Evolutionary conservation across 192 early-diverging fungal genomes (phyloP), one percentile per base, ranked within the genome.

Genomic region (Fimicolochytrium jonesii): DNA sequence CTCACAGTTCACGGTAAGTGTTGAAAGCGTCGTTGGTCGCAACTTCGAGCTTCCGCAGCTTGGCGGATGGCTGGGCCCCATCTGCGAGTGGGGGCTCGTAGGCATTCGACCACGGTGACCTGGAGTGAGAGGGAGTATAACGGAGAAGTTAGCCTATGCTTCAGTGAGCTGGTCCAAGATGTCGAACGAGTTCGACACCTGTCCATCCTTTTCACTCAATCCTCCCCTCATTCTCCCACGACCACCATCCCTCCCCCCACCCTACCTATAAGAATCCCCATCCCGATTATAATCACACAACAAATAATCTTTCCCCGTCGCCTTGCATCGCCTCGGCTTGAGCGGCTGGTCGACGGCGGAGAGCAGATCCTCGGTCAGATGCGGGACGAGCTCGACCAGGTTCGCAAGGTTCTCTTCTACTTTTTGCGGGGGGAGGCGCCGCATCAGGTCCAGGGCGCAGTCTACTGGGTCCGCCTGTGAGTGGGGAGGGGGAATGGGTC

Each of bases 271-370:
- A 20, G 88, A 91, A 67, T 96, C 88, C 3, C 89, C 90, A 74
- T 97, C 93, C n/a, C 93, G 79, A 78, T 99, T 99, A 72, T 95
- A 99, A 66, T 95, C 93, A 61, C 92, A 97, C 5, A 87, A 66
- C 13, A 99, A 76, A 56, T 93, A 99, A 44, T 93, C 90, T 45
- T 78, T 87, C 35, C 90, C 89, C 15, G 84, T 79, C 36, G 73
- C 69, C 25, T 61, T 61, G 69, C 93, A 95, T 31, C 73, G 80
- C 48, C 81, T 75, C 22, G 90, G 74, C 61, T 87, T 87, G 28
- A 99, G 80, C 23, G 95, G 96, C 68, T 96, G 93, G 80, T 99
- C 94, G 37, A 99, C 82, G 3, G 89, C 77, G 41, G 88, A 89
- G 7, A 97, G 78, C 33, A 99, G 76, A 37, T 99, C 96, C 54